Evolutionary conservation across 2,329 filamentous ascomycete genomes (phyloP).

Genomic region (Talaromyces sp.): DNA sequence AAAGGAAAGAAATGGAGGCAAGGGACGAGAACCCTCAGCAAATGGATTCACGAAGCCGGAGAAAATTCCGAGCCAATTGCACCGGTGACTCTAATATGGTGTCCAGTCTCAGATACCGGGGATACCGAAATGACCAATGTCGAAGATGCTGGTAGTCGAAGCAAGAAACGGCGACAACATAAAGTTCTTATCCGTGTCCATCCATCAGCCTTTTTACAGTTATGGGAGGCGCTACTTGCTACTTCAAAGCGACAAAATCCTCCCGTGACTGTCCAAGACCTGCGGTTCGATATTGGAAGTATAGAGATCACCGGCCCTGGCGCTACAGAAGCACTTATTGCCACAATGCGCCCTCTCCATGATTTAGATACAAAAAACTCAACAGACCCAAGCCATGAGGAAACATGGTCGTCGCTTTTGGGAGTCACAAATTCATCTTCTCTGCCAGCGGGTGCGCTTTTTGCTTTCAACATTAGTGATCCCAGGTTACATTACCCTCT

Average conservation of each 20-base stretch:
- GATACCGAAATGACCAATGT: slow-evolving; percentile 33
- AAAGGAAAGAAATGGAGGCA: slow-evolving; percentile 66
- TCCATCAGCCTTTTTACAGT: slow-evolving; percentile 64
- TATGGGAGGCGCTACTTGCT: slow-evolving; percentile 57
- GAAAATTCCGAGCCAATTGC: slow-evolving; percentile 56
- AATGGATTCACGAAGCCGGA: slow-evolving; percentile 54
- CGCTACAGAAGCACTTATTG: slow-evolving; percentile 70
- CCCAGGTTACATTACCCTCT: slow-evolving; percentile 76
- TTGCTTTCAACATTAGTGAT: slow-evolving; percentile 70
- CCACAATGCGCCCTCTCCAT: slow-evolving; percentile 53
- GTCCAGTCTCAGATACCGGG: slow-evolving; percentile 37
- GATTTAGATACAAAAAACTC: slow-evolving; percentile 14
- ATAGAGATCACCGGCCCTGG: slow-evolving; percentile 67
- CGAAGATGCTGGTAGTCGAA: slow-evolving; percentile 12
- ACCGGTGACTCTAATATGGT: slow-evolving; percentile 72
- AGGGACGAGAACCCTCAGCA: slow-evolving; percentile 53
- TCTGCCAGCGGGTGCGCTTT: slow-evolving; percentile 62
- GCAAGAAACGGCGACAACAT: slow-evolving; percentile 26
- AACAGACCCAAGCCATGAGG: slow-evolving; percentile 25
- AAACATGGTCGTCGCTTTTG: slow-evolving; percentile 36
- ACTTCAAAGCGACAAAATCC: slow-evolving; percentile 57
- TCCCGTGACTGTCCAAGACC: slow-evolving; percentile 57
- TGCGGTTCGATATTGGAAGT: slow-evolving; percentile 67
- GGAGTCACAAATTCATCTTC: slow-evolving; percentile 61
- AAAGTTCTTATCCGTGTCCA: slow-evolving; percentile 69